Evolutionary conservation across 2,329 filamentous ascomycete genomes (phyloP).

Genomic region (Diaporthe capsici): DNA sequence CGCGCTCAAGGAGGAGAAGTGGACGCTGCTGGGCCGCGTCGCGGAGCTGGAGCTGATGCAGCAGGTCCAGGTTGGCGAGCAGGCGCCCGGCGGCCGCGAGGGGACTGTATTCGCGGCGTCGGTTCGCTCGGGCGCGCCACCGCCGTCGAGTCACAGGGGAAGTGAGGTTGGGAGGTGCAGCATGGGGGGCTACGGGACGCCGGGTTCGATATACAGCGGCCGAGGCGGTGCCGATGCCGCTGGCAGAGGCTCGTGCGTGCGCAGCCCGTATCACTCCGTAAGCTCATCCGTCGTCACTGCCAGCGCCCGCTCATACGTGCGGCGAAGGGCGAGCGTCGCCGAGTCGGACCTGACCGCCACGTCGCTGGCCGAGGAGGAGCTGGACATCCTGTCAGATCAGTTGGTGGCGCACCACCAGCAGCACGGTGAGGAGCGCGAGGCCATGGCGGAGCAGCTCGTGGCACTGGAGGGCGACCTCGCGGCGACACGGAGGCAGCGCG

Average conservation of each 20-base stretch:
- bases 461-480: conserved; percentile 23
- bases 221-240: background rate
- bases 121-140: background rate
- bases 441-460: conserved; percentile 2
- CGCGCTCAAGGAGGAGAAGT: conserved; percentile 35
- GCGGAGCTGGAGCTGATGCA: conserved; percentile 27
- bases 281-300: background rate
- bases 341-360: background rate
- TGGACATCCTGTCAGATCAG: conserved; percentile 22
- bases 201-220: background rate
- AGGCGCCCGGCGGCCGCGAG: background rate
- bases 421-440: conserved; percentile 12
- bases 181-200: background rate
- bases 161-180: background rate
- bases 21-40: conserved; percentile 32
- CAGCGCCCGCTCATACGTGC: background rate
- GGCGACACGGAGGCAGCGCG: conserved; percentile 11
- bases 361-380: conserved; percentile 20
- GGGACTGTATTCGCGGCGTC: background rate
- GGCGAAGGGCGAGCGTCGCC: background rate
- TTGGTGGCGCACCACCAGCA: conserved; percentile 1
- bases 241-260: background rate
- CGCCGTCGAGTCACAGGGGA: background rate
- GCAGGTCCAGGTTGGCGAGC: background rate
- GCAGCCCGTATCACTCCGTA: background rate